Evolutionary conservation across 805 yeast species (phyloP), one percentile per base, ranked within the genome.

Genomic region (Lachancea nothofagi): DNA sequence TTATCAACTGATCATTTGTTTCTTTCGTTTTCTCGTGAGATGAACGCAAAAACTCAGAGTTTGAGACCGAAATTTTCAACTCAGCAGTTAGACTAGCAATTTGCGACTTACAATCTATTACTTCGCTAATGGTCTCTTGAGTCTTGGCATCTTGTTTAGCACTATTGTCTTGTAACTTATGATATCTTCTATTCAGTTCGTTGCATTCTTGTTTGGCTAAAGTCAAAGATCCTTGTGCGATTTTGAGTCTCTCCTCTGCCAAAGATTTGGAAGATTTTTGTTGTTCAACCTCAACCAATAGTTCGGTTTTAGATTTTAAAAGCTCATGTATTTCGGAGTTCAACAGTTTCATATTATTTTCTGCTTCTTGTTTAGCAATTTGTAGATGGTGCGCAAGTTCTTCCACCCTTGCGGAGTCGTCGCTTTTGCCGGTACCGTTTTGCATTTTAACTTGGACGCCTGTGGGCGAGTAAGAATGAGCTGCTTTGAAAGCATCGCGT

Each of bases 401-500:
- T 36, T 53, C 51, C 21, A 66, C 37, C n/a, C 50, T 50, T 9
- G 34, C 20, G 10, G 3, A n/a, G 7, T 9, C 10, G 20, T 27
- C 24, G 3, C 17, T 23, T 4, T 29, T 27, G 13, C 26, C 7
- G n/a, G 30, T 9, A 14, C 14, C 33, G 10, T 10, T 22, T 13
- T 21, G 17, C 28, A 9, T 12, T 10, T 27, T 6, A 12, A 8
- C 25, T 7, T 24, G 18, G 18, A 9, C 20, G 12, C 17, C 29
- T 17, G 23, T 4, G 20, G 15, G 2, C 12, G 33, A 9, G 7
- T 17, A 10, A 5, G 21, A 30, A 9, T 36, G 21, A 5, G 43
- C 24, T 8, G 45, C 29, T 53, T 78, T 70, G 50, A 80, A 71
- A 64, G 78, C 75, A 49, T 88, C 94, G 40, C 88, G 73, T 57